Conservation (phyloP, 2,329 filamentous ascomycete genomes). For the Beauveria brongniartii region DNA sequence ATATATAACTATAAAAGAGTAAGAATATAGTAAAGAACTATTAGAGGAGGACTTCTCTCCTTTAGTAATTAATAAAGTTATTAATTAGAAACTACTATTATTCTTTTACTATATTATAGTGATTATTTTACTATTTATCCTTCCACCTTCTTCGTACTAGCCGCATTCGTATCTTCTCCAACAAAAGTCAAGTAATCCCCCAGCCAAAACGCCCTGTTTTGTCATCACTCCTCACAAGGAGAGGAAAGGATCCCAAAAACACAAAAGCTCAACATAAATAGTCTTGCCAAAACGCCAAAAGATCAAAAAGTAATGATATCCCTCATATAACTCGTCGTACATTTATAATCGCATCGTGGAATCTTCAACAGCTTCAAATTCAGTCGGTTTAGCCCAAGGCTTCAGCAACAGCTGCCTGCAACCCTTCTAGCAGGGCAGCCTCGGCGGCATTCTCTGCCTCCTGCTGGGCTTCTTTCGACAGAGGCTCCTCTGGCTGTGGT, state of each 20-base stretch:
- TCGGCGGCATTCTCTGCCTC: slow-evolving; percentile 27
- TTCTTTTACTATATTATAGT: too few species aligned
- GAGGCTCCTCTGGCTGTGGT: slow-evolving; percentile 17
- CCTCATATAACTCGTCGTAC: background rate
- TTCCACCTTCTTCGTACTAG: too few species aligned
- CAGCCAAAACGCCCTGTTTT: background rate
- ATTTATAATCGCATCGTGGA: background rate
- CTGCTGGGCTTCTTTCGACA: slow-evolving; percentile 17
- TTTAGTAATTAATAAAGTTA: too few species aligned
- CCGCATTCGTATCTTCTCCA: slow-evolving; percentile 6
- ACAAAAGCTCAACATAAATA: background rate
- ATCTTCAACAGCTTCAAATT: background rate
- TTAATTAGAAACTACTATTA: too few species aligned
- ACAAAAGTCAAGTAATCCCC: background rate
- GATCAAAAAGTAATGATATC: background rate
- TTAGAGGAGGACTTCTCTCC: too few species aligned
- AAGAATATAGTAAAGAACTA: too few species aligned
- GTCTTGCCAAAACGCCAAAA: background rate
- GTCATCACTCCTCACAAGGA: background rate
- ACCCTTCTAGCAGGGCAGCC: slow-evolving; percentile 26
- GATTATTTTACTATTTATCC: too few species aligned
- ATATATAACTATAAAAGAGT: too few species aligned
- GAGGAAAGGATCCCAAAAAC: background rate
- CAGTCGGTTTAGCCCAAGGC: slow-evolving; percentile 9
- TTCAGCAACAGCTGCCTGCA: slow-evolving; percentile 27